phyloP scores from a whole-genome alignment of 2,329 filamentous ascomycete species.

The Ophiognomonia clavigignenti-juglandacearum region DNA sequence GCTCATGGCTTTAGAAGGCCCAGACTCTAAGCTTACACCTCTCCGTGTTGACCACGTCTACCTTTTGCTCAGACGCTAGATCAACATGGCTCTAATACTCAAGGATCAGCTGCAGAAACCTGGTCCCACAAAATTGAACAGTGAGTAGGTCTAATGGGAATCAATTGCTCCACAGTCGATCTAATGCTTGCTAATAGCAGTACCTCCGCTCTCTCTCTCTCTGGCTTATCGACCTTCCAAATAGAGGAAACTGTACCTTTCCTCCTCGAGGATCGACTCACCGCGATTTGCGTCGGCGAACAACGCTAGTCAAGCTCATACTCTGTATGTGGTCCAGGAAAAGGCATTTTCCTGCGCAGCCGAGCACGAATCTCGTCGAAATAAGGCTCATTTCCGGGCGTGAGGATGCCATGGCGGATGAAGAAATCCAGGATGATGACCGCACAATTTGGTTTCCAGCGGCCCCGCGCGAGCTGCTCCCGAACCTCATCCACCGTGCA shows the following conservation, averaged over 20 bases:
- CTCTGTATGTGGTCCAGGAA: constrained; percentile 61
- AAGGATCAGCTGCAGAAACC: not conserved
- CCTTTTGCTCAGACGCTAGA: constrained; percentile 83
- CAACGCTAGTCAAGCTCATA: constrained; percentile 7
- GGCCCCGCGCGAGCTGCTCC: constrained; percentile 61
- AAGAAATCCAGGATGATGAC: constrained; percentile 86
- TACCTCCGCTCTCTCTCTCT: not conserved
- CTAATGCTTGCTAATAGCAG: not conserved
- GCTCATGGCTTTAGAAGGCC: constrained; percentile 84
- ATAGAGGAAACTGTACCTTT: not conserved
- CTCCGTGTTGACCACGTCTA: constrained; percentile 92
- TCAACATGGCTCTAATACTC: constrained; percentile 17
- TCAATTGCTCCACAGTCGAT: constrained; percentile 1
- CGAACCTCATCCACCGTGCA: constrained; percentile 73
- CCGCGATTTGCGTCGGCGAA: not conserved
- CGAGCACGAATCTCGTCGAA: constrained; percentile 71
- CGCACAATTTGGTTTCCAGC: constrained; percentile 92
- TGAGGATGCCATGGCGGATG: constrained; percentile 76
- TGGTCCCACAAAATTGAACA: not conserved
- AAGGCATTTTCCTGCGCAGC: constrained; percentile 74
- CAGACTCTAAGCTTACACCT: constrained; percentile 91
- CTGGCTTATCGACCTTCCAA: not conserved
- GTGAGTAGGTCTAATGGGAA: constrained; percentile 4
- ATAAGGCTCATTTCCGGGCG: constrained; percentile 70
- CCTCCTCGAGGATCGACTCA: not conserved